A percentile compares a stretch with the other conserved stretches of the same genome.
Conservation (phyloP, 2,329 filamentous ascomycete species). For the Fusarium nematophilum region DNA sequence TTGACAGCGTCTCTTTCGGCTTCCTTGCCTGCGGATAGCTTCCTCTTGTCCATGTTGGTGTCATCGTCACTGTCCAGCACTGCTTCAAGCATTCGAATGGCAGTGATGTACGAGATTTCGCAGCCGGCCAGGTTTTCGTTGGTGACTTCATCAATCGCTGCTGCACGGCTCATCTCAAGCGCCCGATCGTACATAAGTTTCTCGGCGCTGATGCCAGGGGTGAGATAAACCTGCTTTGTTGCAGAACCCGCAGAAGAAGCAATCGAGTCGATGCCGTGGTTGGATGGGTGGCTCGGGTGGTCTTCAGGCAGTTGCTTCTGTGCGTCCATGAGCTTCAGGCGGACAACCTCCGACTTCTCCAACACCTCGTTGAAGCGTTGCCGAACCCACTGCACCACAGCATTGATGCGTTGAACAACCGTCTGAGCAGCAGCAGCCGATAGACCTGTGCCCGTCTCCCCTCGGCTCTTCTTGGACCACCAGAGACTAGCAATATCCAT, state of each 20-base stretch:
- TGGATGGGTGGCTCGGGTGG: conserved; percentile 87
- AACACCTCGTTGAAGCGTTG: conserved; percentile 95
- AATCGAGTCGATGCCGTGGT: conserved; percentile 71
- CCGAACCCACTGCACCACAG: conserved; percentile 95
- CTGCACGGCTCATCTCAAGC: conserved; percentile 93
- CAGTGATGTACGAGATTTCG: conserved; percentile 92
- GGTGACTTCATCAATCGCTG: conserved; percentile 95
- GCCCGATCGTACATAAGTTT: conserved; percentile 98
- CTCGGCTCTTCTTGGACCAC: conserved; percentile 85
- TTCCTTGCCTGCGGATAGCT: conserved; percentile 53
- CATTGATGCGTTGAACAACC: conserved; percentile 81
- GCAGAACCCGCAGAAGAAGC: conserved; percentile 70
- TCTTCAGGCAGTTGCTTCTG: conserved; percentile 86
- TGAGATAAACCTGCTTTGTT: conserved; percentile 83
- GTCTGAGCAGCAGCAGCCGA: conserved; percentile 59
- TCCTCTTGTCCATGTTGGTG: conserved; percentile 45
- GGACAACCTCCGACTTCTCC: conserved; percentile 96
- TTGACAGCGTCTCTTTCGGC: conserved; percentile 52
- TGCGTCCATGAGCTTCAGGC: conserved; percentile 85
- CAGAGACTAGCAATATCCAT: conserved; percentile 95
- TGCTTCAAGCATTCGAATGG: conserved; percentile 94
- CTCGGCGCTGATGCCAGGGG: conserved; percentile 90
- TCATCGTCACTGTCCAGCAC: conserved; percentile 87
- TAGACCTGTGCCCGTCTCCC: conserved; percentile 60
- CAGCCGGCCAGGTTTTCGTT: conserved; percentile 89